These are phyloP conservation scores for Penicillium cinerascens DNA, from an alignment of 495 filamentous ascomycete species.

Conservation along the genomic window DNA sequence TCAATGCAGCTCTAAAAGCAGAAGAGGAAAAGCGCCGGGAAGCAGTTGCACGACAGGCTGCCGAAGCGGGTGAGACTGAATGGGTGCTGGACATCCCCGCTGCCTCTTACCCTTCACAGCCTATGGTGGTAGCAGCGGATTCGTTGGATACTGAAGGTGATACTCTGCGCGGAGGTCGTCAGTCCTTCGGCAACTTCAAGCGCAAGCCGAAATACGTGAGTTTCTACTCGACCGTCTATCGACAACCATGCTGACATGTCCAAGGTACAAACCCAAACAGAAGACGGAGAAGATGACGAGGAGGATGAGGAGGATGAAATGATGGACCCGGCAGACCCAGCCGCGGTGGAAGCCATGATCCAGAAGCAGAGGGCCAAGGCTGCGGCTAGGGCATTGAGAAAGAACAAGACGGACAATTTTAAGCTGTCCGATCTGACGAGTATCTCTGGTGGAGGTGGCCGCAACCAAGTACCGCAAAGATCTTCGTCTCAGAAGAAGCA, in stretches of 20 bases:
- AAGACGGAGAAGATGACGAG: conserved; percentile 13
- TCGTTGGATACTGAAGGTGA: conserved; percentile 38
- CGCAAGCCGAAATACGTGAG: conserved; percentile 29
- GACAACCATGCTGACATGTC: conserved; percentile 1
- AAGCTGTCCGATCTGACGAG: conserved; percentile 29
- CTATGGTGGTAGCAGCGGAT: conserved; percentile 32
- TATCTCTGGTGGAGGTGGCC: conserved; percentile 32
- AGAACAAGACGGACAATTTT: neutral
- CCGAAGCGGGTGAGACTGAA: conserved; percentile 75
- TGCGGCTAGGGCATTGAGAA: neutral
- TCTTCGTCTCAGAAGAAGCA: conserved; percentile 2
- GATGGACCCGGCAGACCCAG: conserved; percentile 5
- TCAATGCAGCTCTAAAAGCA: conserved; percentile 66
- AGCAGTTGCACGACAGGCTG: conserved; percentile 66
- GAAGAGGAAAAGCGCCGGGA: conserved; percentile 72
- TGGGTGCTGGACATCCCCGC: conserved; percentile 65
- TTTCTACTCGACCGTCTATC: conserved; percentile 1
- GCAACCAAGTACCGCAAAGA: neutral
- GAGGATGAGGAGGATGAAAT: neutral
- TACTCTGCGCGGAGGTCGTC: conserved; percentile 31
- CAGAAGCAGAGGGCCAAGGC: neutral
- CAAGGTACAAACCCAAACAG: neutral
- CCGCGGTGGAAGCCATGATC: conserved; percentile 12
- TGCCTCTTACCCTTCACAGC: conserved; percentile 19
- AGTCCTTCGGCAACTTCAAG: conserved; percentile 39